Percentiles rank a stretch among this genome's conserved stretches.
These are phyloP conservation scores for Xylariaceae sp. DNA, from an alignment of 2,329 filamentous ascomycete species.

Conservation along the genomic window DNA sequence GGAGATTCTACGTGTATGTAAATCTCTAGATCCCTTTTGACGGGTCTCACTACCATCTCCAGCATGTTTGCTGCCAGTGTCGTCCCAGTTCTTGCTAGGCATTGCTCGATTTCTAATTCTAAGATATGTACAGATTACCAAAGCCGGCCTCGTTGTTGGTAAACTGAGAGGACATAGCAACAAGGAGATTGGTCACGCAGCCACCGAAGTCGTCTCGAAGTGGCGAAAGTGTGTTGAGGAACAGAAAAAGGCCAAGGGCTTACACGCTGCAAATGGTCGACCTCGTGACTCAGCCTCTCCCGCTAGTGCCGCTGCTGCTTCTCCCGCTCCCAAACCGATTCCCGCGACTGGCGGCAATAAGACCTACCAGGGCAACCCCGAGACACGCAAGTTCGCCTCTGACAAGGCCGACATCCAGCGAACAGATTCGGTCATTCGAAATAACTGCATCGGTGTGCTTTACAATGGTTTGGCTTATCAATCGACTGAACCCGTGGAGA, in stretches of 20 bases:
- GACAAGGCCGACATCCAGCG: constrained; percentile 74
- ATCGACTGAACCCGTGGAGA: constrained; percentile 64
- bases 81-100: background rate
- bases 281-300: constrained; percentile 52
- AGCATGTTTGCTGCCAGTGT: background rate
- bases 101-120: background rate
- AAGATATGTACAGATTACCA: constrained; percentile 56
- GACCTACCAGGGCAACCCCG: constrained; percentile 57
- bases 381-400: constrained; percentile 75
- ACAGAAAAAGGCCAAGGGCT: constrained; percentile 47
- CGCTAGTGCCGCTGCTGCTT: constrained; percentile 34
- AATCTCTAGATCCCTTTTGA: background rate
- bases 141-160: constrained; percentile 83
- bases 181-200: constrained; percentile 72
- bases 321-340: constrained; percentile 42
- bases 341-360: constrained; percentile 40
- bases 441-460: constrained; percentile 83
- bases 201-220: constrained; percentile 77
- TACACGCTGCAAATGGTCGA: constrained; percentile 20
- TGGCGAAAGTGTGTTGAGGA: constrained; percentile 76
- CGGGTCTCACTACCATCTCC: background rate
- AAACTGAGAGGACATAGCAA: constrained; percentile 71
- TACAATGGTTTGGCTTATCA: constrained; percentile 80
- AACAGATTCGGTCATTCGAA: constrained; percentile 67
- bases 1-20: constrained; percentile 57